A percentile compares a stretch with the other conserved stretches of the same genome.
phyloP scores from a whole-genome alignment of 2,329 filamentous ascomycete species.

The Sclerotinia sclerotiorum region DNA sequence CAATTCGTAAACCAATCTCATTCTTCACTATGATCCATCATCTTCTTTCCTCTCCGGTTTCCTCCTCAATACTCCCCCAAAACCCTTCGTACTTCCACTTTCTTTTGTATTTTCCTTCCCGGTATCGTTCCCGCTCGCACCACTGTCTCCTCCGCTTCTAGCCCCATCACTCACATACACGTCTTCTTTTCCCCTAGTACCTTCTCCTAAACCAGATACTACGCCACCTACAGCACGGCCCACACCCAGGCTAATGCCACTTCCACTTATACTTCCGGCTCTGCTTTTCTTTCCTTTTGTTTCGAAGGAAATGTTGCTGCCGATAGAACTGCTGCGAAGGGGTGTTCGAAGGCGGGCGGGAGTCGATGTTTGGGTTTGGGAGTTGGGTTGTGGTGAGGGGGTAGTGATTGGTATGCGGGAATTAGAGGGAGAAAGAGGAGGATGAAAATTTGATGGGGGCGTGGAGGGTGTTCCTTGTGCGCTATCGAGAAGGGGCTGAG shows the following conservation, averaged over 20 bases:
- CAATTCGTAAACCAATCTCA: background rate
- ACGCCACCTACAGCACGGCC: slow-evolving; percentile 34
- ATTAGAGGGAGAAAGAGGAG: slow-evolving; percentile 23
- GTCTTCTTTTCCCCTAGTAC: slow-evolving; percentile 10
- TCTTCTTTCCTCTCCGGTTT: background rate
- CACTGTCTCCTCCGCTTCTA: background rate
- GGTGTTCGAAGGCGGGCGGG: background rate
- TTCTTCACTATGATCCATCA: background rate
- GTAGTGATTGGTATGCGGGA: background rate
- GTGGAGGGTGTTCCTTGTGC: slow-evolving; percentile 7
- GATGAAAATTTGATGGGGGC: slow-evolving; percentile 26
- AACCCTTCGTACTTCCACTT: background rate
- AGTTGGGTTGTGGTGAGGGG: background rate
- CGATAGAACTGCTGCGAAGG: slow-evolving; percentile 32
- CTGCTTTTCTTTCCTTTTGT: slow-evolving; percentile 19
- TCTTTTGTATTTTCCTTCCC: background rate
- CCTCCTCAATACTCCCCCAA: slow-evolving; percentile 6
- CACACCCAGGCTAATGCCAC: slow-evolving; percentile 36
- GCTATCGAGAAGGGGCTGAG: background rate
- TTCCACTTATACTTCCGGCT: slow-evolving; percentile 4
- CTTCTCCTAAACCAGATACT: slow-evolving; percentile 15
- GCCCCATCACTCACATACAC: slow-evolving; percentile 8
- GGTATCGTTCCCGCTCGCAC: background rate
- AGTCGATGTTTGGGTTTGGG: background rate
- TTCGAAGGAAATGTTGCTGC: slow-evolving; percentile 36